Base-by-base conservation (phyloP, 1,284 basidiomycete genomes). In the Ceratobasidium sp. region DNA sequence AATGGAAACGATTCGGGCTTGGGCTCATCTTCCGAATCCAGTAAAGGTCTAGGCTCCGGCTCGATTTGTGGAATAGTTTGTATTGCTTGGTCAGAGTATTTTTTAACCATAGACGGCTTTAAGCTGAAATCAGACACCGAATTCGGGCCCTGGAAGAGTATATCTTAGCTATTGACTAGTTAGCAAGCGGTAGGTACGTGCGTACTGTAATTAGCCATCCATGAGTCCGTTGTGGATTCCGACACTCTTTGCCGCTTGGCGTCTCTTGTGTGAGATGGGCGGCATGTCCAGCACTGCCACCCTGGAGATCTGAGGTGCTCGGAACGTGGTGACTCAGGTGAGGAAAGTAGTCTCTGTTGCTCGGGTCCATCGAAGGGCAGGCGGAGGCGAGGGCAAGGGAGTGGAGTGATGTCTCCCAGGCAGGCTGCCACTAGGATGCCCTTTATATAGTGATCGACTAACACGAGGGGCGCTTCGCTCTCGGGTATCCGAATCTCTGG, bases 1-100 rank as follows among this genome's bases (percentile, higher is more conserved):
- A 57, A 57, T 36, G 53, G 53, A 32, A 57, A 57, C 1, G 53
- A 57, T 4, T 34, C 16, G 28, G 48, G 48, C 21, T 52, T 16
- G 21, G 48, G 18, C 28, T 52, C n/a, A n/a, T n/a, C n/a, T 18
- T 16, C 21, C 2, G 26, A 23, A 52, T 6, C 21, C 23, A 52
- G 16, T n/a, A n/a, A 21, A 26, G 30, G 32, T 36, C n/a, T 32
- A 9, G 32, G 32, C 2, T 34, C 53, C 1, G 32, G 53, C 28
- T 57, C 53, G 53, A n/a, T n/a, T n/a, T n/a, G n/a, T n/a, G 53
- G 53, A 32, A 1, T 57, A 21, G 53, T 57, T 36, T 57, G 53
- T 18, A 14, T 34, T 1, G 28, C 53, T 21, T 12, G 53, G 32
- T 57, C 53, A 1, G 32, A 4, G 21, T 57, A 57, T 34, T n/a